Evolutionary conservation across 768 basidiomycete species (phyloP).

Genomic region (Gyrodon lividus): DNA sequence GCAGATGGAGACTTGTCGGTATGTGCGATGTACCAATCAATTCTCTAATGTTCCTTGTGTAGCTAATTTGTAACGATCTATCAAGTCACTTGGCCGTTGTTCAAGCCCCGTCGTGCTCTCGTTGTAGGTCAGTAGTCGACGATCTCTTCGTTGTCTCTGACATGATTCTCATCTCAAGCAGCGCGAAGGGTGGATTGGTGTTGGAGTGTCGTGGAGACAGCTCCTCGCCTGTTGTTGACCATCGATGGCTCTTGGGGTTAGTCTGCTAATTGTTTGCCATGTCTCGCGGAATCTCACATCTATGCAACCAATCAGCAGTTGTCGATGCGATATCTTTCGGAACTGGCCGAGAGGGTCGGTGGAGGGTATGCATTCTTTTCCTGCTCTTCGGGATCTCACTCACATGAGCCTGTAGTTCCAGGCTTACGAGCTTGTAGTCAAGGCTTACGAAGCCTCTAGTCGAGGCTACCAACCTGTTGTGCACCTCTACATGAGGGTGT

Average conservation of each 20-base stretch:
- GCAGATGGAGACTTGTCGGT: constrained; percentile 10
- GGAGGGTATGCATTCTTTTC: constrained; percentile 10
- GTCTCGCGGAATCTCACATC: constrained; percentile 3
- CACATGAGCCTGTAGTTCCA: not conserved
- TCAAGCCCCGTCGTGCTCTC: constrained; percentile 3
- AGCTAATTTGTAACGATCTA: not conserved
- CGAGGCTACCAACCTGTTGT: constrained; percentile 12
- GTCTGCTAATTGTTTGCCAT: not conserved
- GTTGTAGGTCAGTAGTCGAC: constrained; percentile 2
- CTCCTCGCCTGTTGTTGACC: constrained; percentile 5
- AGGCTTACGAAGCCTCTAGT: no score
- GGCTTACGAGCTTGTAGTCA: no score
- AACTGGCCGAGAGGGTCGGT: constrained; percentile 23
- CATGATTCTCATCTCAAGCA: not conserved
- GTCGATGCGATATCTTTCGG: constrained; percentile 19
- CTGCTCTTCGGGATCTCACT: not conserved
- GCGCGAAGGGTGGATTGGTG: constrained; percentile 9
- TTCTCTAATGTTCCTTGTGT: not conserved
- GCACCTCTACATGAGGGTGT: not conserved
- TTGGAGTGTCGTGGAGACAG: constrained; percentile 15
- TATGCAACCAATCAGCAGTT: constrained; percentile 11
- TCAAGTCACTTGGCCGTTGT: constrained; percentile 22
- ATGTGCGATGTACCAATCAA: not conserved
- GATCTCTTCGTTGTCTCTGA: not conserved
- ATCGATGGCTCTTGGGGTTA: constrained; percentile 10